These are phyloP conservation scores for Xylariaceae sp. DNA, from an alignment of 2,329 filamentous ascomycete genomes.

Conservation along the genomic window DNA sequence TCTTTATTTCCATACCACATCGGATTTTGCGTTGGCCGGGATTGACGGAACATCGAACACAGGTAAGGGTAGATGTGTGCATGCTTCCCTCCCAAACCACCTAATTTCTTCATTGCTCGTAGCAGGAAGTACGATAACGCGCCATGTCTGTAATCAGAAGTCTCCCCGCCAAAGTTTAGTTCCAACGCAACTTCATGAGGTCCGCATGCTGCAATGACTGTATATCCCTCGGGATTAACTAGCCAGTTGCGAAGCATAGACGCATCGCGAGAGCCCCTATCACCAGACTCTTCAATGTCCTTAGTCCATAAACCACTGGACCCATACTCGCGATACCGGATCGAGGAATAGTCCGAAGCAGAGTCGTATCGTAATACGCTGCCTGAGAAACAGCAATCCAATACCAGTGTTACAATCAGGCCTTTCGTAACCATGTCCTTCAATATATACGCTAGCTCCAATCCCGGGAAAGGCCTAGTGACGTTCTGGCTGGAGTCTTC, in stretches of 20 bases:
- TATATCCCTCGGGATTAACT: neutral
- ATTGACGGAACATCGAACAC: too few species aligned
- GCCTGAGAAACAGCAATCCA: constrained; percentile 5
- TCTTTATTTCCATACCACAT: neutral
- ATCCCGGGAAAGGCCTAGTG: neutral
- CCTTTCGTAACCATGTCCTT: neutral
- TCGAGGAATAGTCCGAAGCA: neutral
- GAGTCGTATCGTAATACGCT: neutral
- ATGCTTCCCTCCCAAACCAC: too few species aligned
- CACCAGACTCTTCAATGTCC: too few species aligned
- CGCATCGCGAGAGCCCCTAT: too few species aligned
- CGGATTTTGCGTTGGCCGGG: neutral
- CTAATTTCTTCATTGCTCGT: too few species aligned
- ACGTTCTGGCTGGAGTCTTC: neutral
- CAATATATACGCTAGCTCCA: neutral
- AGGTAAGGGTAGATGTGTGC: too few species aligned
- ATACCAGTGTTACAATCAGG: neutral
- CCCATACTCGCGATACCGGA: neutral
- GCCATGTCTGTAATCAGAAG: too few species aligned
- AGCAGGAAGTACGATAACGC: too few species aligned
- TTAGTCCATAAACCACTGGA: too few species aligned
- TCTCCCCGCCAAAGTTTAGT: too few species aligned
- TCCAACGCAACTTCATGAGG: too few species aligned
- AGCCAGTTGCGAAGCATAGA: constrained; percentile 1
- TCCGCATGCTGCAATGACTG: too few species aligned